Evolutionary conservation across 257 asterid genomes (phyloP).

Genomic region (Coffea eugenioides): DNA sequence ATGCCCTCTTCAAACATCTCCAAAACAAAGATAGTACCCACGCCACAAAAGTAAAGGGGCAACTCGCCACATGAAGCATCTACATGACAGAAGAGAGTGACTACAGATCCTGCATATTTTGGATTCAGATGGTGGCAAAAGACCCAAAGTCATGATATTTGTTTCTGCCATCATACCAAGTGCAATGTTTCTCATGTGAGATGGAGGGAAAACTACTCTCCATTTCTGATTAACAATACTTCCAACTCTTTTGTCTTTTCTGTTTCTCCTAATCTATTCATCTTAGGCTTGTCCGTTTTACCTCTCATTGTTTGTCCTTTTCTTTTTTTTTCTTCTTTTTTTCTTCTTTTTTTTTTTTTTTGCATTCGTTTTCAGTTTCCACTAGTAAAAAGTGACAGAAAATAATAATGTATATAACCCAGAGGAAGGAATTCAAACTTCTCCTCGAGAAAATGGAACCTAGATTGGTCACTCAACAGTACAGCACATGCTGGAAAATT

Average conservation of each 20-base stretch:
- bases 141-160: background rate
- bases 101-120: background rate
- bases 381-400: background rate
- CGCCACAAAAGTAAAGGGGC: background rate
- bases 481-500: background rate
- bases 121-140: background rate
- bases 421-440: background rate
- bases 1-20: no score
- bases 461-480: background rate
- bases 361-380: background rate
- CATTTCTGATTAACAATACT: background rate
- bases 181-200: background rate
- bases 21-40: background rate
- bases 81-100: background rate
- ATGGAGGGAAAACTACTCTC: background rate
- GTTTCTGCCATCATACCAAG: background rate
- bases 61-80: background rate
- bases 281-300: background rate
- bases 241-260: background rate
- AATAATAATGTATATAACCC: no score
- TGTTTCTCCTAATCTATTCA: background rate
- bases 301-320: background rate
- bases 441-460: background rate
- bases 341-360: background rate
- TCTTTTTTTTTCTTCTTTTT: background rate